phyloP scores from a whole-genome alignment of 441 rosid species.

The Populus tomentosa region DNA sequence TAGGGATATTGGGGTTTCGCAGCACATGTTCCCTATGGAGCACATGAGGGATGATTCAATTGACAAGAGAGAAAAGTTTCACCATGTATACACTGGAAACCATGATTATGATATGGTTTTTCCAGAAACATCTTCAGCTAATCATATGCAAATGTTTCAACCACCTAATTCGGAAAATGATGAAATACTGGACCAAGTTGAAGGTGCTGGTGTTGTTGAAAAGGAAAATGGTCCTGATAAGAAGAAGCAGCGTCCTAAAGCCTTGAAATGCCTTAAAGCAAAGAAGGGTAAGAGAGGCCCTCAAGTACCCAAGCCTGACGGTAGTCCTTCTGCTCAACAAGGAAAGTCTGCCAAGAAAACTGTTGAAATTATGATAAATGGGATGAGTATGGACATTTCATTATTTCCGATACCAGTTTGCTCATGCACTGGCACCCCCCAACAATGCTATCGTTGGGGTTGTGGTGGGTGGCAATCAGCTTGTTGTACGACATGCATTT shows the following conservation, averaged over 20 bases:
- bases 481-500: neutral
- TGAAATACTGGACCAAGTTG: neutral
- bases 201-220: neutral
- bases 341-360: neutral
- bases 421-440: slow-evolving; percentile 4
- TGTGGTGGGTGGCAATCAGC: neutral
- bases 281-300: no score
- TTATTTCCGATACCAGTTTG: slow-evolving; percentile 7
- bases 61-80: neutral
- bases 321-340: no score
- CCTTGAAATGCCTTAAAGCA: neutral
- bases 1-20: neutral
- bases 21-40: neutral
- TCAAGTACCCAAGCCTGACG: no score
- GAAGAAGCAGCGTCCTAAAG: neutral
- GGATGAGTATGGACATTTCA: neutral
- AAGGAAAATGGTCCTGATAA: neutral
- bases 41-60: neutral
- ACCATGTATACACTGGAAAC: neutral
- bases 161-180: neutral
- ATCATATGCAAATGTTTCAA: neutral
- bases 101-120: neutral
- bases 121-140: neutral
- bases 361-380: neutral
- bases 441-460: neutral